Percentiles rank a stretch among this genome's conserved stretches.
These are phyloP conservation scores for Eutrema japonicum DNA, from an alignment of 345 rosid genomes.

Conservation along the genomic window DNA sequence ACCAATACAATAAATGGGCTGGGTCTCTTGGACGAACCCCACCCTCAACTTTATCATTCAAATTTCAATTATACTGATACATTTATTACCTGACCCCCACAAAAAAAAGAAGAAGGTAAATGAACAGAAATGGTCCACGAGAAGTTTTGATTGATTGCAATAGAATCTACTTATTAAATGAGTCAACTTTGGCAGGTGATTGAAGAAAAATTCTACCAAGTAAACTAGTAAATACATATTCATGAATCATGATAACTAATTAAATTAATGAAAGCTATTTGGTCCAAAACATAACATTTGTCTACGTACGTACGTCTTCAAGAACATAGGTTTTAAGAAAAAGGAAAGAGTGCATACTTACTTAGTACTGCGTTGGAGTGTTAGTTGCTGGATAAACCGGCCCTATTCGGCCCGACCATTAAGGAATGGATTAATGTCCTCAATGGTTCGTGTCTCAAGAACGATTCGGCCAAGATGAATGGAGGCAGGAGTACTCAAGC, in stretches of 20 bases:
- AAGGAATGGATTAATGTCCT: background rate
- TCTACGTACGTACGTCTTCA: background rate
- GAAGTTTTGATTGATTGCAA: slow-evolving; percentile 19
- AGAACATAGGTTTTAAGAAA: background rate
- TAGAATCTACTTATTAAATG: slow-evolving; percentile 32
- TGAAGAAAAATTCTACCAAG: background rate
- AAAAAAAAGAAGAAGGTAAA: background rate
- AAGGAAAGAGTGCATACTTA: background rate
- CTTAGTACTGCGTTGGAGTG: background rate
- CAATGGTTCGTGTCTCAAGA: no score
- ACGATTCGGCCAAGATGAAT: background rate
- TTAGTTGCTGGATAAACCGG: background rate
- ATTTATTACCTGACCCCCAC: slow-evolving; percentile 20
- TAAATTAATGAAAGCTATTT: background rate
- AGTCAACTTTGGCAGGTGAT: slow-evolving; percentile 38
- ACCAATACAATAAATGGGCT: slow-evolving; percentile 39
- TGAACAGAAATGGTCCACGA: slow-evolving; percentile 19
- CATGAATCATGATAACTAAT: background rate
- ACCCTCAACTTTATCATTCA: slow-evolving; percentile 6
- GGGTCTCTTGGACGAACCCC: slow-evolving; percentile 32
- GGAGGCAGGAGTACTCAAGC: background rate
- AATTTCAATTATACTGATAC: slow-evolving; percentile 1
- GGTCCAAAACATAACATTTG: background rate
- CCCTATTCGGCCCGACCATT: background rate
- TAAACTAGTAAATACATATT: background rate